Conservation (phyloP, 805 yeast species). For the Peterozyma toletana region DNA sequence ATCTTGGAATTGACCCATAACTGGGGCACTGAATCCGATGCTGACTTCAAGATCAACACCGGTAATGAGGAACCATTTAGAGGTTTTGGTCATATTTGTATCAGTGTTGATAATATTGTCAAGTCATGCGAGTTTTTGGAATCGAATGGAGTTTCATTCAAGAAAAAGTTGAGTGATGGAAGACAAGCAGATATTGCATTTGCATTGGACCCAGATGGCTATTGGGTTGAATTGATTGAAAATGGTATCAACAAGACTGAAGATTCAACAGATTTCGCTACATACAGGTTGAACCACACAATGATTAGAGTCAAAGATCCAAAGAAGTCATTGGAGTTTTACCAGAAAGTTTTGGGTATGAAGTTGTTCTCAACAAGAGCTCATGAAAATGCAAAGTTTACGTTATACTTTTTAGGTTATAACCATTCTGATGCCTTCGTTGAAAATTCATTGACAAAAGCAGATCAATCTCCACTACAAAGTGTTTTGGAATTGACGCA, state of each 20-base stretch:
- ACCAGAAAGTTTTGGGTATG: constrained; percentile 77
- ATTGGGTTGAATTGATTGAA: constrained; percentile 89
- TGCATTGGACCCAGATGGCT: constrained; percentile 91
- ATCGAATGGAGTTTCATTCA: constrained; percentile 59
- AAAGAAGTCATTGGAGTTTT: constrained; percentile 65
- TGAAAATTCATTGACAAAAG: constrained; percentile 29
- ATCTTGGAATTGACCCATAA: constrained; percentile 79
- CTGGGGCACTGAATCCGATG: constrained; percentile 61
- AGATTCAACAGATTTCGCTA: constrained; percentile 27
- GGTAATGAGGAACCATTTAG: constrained; percentile 82
- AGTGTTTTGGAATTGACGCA: constrained; percentile 85
- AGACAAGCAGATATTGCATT: constrained; percentile 92
- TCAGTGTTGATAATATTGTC: constrained; percentile 76
- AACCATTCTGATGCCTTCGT: constrained; percentile 35
- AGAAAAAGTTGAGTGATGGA: constrained; percentile 83
- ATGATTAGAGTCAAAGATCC: constrained; percentile 94
- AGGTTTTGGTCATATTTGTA: constrained; percentile 93
- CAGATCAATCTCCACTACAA: constrained; percentile 39
- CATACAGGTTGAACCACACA: constrained; percentile 70
- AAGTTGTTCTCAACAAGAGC: constrained; percentile 51
- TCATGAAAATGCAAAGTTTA: constrained; percentile 67
- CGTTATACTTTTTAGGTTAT: constrained; percentile 82
- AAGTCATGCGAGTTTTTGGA: constrained; percentile 53
- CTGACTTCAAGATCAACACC: constrained; percentile 51
- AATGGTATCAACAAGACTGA: constrained; percentile 37